Base-by-base conservation (phyloP, 164 flowering plant genomes). In the Magnolia kwangsiensis region DNA sequence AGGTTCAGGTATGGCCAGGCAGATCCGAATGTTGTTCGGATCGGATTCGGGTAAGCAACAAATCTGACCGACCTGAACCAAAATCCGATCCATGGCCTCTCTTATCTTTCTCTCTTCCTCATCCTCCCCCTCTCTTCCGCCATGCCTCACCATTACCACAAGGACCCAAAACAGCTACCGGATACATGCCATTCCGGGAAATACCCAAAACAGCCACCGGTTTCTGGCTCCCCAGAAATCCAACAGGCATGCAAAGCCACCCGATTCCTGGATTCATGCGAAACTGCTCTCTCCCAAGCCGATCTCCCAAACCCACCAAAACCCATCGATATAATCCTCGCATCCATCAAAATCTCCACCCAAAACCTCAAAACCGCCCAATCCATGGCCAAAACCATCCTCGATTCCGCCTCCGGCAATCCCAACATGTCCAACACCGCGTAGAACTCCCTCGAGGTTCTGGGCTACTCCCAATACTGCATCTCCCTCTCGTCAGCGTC, bases 221-320 rank as follows among this genome's bases (percentile, higher is more conserved):
- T 23, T 23, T 23, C 24, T 1, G 24, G 24, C 24, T 23, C 24
- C 24, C 24, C 24, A 23, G 24, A 23, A 23, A 23, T 23, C 24
- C 24, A 23, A 23, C 24, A 72, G 92, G 92, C 95, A 50, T 95
- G 98, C 83, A 85, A 85, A 13, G 90, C 98, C 74, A 90, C 98
- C 1, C 86, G 89, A 0, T 84, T 75, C 77, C 87, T 90, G 0
- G 80, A 82, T n/a, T 20, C 74, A 27, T 95, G 98, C 80, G 76
- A 72, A 20, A 7, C 88, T 24, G 69, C 88, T 16, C 79, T 91
- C 83, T 49, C 18, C 21, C 8, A 68, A 8, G 16, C 70, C 72
- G 61, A 73, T 71, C 85, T 89, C 14, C 79, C 84, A 14, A 72
- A 77, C 61, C 84, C 89, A 0, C 63, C 71, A 66, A 78, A 80